Base-by-base conservation (phyloP, 1,284 basidiomycete genomes). In the Cutaneotrichosporon cutaneum region DNA sequence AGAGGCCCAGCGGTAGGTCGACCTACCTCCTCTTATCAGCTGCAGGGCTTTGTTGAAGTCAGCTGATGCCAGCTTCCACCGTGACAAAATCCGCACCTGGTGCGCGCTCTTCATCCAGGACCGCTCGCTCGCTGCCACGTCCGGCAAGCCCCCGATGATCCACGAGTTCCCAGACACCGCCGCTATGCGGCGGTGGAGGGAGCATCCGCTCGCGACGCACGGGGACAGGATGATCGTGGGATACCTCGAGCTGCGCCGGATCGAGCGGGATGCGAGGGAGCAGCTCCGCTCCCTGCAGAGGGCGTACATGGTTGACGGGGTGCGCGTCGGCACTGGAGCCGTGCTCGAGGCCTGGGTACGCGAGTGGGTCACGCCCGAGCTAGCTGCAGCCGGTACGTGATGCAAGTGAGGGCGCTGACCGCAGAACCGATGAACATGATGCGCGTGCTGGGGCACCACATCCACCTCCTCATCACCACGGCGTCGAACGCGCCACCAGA, bases 401-500 rank as follows among this genome's bases (percentile, higher is more conserved):
- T 14, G 18, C n/a, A 6, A 22, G 16, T 3, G n/a, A 2, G 16
- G n/a, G 13, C 22, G 42, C 51, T 59, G 30, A 59, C 32, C 6
- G 13, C n/a, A 59, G 58, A 39, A 45, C 58, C 58, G n/a, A 27
- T 47, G 26, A 26, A 30, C 36, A n/a, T 54, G 13, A 59, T 59
- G 58, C 58, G 52, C 16, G 22, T 54, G 36, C 30, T 59, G 13
- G 30, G 26, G 6, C 39, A 54, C 51, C 58, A 59, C 51, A 42
- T 59, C 32, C 33, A 54, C 51, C 52, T 59, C 30, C 58, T 59
- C 51, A 59, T 59, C 21, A 59, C 42, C 30, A 47, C 52, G 3
- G 51, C 51, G 10, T n/a, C 14, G 14, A 51, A 45, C 16, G 58
- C 58, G 1, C 35, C 30, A 2, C 51, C 52, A 11, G n/a, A 32